These are phyloP conservation scores for Apostasia ramifera DNA, from an alignment of 106 monocot genomes.

Conservation along the genomic window DNA sequence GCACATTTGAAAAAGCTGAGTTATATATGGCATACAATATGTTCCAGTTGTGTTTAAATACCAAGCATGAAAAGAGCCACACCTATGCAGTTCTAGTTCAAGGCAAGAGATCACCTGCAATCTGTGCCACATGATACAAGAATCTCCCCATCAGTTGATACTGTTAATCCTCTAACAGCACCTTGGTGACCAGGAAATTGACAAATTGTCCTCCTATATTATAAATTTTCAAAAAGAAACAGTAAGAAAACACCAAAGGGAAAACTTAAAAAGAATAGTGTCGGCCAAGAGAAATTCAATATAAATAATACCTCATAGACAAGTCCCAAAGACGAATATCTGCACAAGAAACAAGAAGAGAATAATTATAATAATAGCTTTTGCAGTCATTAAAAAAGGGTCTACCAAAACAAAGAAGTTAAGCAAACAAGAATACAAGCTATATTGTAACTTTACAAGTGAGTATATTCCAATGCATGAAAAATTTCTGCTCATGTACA, in stretches of 20 bases:
- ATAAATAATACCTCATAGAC: slow-evolving; percentile 46
- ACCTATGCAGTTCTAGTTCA: neutral
- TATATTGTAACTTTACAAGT: too few species aligned
- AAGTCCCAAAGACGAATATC: slow-evolving; percentile 99
- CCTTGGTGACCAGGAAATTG: slow-evolving; percentile 89
- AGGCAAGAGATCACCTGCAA: slow-evolving; percentile 42
- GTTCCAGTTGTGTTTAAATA: too few species aligned
- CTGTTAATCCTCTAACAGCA: slow-evolving; percentile 68
- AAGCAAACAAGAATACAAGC: too few species aligned
- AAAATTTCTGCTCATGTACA: too few species aligned
- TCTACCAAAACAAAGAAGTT: too few species aligned
- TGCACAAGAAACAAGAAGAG: slow-evolving; percentile 27
- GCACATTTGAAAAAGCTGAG: too few species aligned
- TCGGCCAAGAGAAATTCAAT: neutral
- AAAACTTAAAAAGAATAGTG: neutral
- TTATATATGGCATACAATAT: too few species aligned
- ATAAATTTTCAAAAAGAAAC: neutral
- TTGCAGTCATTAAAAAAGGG: too few species aligned
- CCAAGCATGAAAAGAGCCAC: too few species aligned
- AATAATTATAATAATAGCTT: too few species aligned
- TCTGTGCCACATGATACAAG: slow-evolving; percentile 93
- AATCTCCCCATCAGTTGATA: slow-evolving; percentile 73
- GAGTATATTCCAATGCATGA: too few species aligned
- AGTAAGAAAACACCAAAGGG: neutral
- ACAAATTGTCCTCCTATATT: slow-evolving; percentile 73